phyloP scores from a whole-genome alignment of 163 green algal genomes.

The Scenedesmus sp. region DNA sequence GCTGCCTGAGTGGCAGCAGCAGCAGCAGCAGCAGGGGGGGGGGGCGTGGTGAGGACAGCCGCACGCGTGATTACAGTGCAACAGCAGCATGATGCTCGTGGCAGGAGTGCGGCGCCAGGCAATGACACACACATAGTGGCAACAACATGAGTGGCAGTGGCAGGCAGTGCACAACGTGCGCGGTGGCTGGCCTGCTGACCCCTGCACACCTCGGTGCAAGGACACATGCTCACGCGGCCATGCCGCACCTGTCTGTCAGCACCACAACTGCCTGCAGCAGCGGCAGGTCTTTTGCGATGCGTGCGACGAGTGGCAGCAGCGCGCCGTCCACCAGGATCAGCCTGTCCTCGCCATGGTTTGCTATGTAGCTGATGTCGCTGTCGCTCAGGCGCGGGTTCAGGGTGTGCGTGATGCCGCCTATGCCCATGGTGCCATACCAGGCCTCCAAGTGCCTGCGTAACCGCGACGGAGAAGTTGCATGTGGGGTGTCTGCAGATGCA shows the following conservation, averaged over 20 bases:
- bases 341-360: slow-evolving; percentile 32
- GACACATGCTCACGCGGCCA: too few relatives aligned
- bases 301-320: slow-evolving; percentile 63
- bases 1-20: slow-evolving; percentile 47
- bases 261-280: slow-evolving; percentile 62
- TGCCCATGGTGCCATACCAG: slow-evolving; percentile 89
- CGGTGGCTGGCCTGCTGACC: too few relatives aligned
- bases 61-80: too few relatives aligned
- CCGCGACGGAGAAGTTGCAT: too few relatives aligned
- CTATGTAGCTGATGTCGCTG: slow-evolving; percentile 46
- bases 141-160: too few relatives aligned
- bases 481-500: neutral
- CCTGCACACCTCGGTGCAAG: too few relatives aligned
- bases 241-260: slow-evolving; percentile 70
- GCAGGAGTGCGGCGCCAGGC: too few relatives aligned
- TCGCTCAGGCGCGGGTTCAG: slow-evolving; percentile 82
- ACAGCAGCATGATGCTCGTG: neutral
- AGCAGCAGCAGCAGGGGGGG: neutral
- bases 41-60: neutral
- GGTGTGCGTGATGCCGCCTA: slow-evolving; percentile 80
- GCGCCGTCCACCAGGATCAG: slow-evolving; percentile 73
- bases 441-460: neutral
- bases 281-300: slow-evolving; percentile 27
- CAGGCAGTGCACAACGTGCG: too few relatives aligned
- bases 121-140: too few relatives aligned